Conservation (phyloP, 257 asterid genomes). For the Eustoma russellianum region DNA sequence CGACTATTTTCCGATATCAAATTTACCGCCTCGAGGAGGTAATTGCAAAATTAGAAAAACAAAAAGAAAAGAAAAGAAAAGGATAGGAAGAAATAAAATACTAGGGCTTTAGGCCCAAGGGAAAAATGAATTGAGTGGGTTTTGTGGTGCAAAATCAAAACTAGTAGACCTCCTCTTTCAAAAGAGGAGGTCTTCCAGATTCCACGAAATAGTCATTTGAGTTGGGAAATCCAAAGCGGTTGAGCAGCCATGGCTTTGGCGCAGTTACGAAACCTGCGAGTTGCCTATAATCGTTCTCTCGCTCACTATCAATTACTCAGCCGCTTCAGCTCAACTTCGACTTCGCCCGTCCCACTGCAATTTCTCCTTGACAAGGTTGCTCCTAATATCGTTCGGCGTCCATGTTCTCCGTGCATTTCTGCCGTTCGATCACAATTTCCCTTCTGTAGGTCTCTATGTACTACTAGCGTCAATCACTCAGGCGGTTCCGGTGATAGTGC, state of each 20-base stretch:
- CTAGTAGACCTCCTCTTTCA: no score
- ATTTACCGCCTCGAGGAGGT: no score
- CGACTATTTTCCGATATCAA: no score
- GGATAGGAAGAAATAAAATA: no score
- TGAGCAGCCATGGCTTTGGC: slow-evolving; percentile 11
- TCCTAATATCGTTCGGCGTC: neutral
- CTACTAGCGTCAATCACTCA: slow-evolving; percentile 25
- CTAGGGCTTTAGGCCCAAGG: no score
- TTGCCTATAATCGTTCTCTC: slow-evolving; percentile 5
- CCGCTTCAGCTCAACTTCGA: slow-evolving; percentile 10
- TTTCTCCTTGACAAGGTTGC: neutral
- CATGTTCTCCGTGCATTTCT: neutral
- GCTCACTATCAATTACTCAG: neutral
- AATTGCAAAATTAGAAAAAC: no score
- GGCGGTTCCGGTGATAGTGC: slow-evolving; percentile 29
- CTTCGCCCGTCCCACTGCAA: neutral
- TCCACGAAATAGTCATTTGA: no score
- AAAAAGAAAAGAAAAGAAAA: no score
- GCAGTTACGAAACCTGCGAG: slow-evolving; percentile 1
- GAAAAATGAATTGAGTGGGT: no score
- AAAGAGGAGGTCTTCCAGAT: no score
- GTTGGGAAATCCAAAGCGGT: no score
- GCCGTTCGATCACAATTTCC: neutral
- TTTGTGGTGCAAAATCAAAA: no score
- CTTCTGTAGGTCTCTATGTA: slow-evolving; percentile 31